Evolutionary conservation across 352 stramenopile genomes (phyloP), one percentile per base, ranked within the genome.

Genomic region (Sclerospora graminicola): DNA sequence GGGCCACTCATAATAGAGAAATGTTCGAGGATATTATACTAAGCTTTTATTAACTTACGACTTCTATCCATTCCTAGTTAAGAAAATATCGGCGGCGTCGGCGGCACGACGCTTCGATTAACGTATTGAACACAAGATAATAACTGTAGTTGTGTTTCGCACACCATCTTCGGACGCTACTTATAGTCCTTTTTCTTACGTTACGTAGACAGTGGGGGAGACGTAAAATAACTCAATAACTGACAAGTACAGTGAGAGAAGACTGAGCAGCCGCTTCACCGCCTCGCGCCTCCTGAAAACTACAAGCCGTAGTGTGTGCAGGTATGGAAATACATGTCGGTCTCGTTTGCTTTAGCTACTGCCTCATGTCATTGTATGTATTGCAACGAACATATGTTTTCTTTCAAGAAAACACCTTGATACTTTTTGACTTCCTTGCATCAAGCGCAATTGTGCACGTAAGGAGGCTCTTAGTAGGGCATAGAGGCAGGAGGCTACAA

Each of bases 141-240:
- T n/a, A n/a, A 16, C 8, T 35, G 13, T 18, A 8, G 11, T 33
- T 9, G 21, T 51, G 54, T 41, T 6, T 1, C 3, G 20, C 23
- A 63, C 49, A 43, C 28, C 15, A 46, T 0, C 6, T 39, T 48
- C 13, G 14, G 33, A 28, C 18, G 32, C 45, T 60, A 57, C 30
- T 21, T 39, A 45, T 57, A 65, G 45, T 33, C 45, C 30, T 51
- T 61, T 62, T 58, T 38, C 51, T 52, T 59, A 47, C 51, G 51
- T 65, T 65, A 60, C 41, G 41, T 37, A 41, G 40, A 36, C 35
- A 9, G 26, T 34, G 23, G 46, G 45, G 51, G 51, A 57, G 56
- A 61, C 45, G 46, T 43, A 58, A 59, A 61, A 57, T 61, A 65
- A 54, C 41, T 51, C 42, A 50, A 54, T 47, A 65, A 57, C 56